Conservation (phyloP, 129 eudicot species). For the Flaveria bidentis region DNA sequence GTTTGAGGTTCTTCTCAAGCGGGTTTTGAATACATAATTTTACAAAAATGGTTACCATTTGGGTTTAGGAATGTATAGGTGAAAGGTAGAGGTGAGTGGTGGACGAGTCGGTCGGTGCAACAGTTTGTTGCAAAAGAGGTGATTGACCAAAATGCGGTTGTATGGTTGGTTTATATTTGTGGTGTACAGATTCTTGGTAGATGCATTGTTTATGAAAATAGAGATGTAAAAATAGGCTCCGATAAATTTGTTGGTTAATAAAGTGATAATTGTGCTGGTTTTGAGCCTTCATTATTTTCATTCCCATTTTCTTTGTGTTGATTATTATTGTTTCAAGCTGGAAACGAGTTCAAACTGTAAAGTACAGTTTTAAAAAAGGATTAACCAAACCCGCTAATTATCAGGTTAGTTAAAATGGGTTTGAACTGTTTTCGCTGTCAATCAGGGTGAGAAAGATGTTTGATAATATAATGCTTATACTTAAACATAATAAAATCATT, state of each 20-base stretch:
- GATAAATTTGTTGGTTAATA: slow-evolving; percentile 32
- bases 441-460: too few relatives aligned
- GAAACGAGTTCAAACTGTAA: too few relatives aligned
- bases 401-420: too few relatives aligned
- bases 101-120: slow-evolving; percentile 17
- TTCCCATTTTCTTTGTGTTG: not conserved
- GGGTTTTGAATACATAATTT: slow-evolving; percentile 3
- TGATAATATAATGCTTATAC: too few relatives aligned
- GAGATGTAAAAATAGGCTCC: slow-evolving; percentile 36
- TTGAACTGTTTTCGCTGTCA: too few relatives aligned
- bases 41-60: not conserved
- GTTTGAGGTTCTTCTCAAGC: slow-evolving; percentile 28
- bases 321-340: too few relatives aligned
- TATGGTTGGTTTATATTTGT: not conserved
- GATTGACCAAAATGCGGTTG: slow-evolving; percentile 3
- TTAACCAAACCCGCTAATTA: too few relatives aligned
- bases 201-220: slow-evolving; percentile 14
- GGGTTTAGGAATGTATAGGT: slow-evolving; percentile 28
- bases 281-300: not conserved
- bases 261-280: slow-evolving; percentile 14
- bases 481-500: too few relatives aligned
- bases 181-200: slow-evolving; percentile 39
- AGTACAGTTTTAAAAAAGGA: too few relatives aligned
- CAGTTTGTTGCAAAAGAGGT: slow-evolving; percentile 18
- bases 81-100: slow-evolving; percentile 16